Evolutionary conservation across 805 yeast genomes (phyloP), one percentile per base, ranked within the genome.

Genomic region (Wickerhamomyces ciferrii): DNA sequence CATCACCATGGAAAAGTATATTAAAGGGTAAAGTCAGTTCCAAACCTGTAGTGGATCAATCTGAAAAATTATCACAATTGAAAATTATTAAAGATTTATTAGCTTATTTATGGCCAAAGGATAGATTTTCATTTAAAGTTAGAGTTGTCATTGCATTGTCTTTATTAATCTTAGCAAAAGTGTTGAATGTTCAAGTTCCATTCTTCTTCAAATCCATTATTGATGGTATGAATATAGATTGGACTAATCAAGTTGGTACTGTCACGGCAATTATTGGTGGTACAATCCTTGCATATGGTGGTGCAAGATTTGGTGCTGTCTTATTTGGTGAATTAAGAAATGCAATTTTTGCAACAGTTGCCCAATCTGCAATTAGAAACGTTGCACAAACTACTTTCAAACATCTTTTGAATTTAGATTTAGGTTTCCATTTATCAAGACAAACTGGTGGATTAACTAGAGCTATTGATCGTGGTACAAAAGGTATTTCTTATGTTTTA

Each of bases 371-470:
- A 21, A 92, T 94, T 56, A 80, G 89, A 62, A 77, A 83, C 45
- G 97, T 94, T 32, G 96, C 98, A 2, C 72, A 82, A 42, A 87
- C 86, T 59, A 90, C 97, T 0, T 94, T 92, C 64, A 74, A 71
- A 39, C 98, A 92, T 63, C 69, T 94, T 44, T 73, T 94, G 65
- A 80, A 79, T 56, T 73, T 94, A 64, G 99, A 94, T 66, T 69
- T 91, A 45, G 85, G 88, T 19, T 94, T 92, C 76, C 99, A 94
- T 64, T 67, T 94, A 37, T 76, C 92, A 11, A 75, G 91, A 54
- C 98, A 94, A 64, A 94, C 99, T 0, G 99, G 99, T 53, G 98
- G 97, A 0, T 67, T 94, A 31, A 92, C 97, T 0, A 74, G 99
- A 50, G 98, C 98, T 2, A 94, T 94, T 58, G 99, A 94, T 59